These are phyloP conservation scores for Pouteria glomerata DNA, from an alignment of 148 eudicot species.

Conservation along the genomic window DNA sequence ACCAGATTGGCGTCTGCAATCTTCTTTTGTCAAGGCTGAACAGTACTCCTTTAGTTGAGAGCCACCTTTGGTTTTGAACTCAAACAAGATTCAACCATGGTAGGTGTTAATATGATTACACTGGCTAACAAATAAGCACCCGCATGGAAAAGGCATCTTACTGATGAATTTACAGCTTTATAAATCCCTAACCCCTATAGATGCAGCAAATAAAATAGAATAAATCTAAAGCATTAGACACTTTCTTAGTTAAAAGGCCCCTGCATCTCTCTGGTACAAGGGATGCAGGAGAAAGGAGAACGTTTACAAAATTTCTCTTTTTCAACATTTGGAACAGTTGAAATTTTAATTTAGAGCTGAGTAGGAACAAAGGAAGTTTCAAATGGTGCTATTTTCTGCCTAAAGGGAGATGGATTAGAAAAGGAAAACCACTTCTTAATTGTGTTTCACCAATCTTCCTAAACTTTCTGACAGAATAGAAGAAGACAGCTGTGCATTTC, in stretches of 20 bases:
- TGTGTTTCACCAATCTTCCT: not conserved
- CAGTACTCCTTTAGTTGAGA: conserved; percentile 92
- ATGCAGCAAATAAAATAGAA: not conserved
- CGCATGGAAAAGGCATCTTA: no score
- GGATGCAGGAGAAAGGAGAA: not conserved
- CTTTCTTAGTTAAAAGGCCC: not conserved
- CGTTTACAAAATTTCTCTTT: not conserved
- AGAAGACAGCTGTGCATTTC: not conserved
- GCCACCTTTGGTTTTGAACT: conserved; percentile 95
- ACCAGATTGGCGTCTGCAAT: conserved; percentile 75
- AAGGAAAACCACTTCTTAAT: not conserved
- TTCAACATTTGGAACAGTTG: no score
- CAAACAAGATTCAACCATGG: conserved; percentile 15
- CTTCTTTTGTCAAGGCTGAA: conserved; percentile 90
- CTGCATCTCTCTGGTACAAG: not conserved
- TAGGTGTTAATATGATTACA: not conserved
- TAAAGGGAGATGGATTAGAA: not conserved
- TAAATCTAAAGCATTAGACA: not conserved
- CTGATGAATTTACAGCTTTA: not conserved
- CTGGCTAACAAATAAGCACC: not conserved
- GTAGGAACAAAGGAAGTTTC: not conserved
- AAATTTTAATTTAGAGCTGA: no score
- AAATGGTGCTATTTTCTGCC: not conserved
- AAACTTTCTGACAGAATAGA: not conserved
- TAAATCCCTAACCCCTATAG: not conserved